These are phyloP conservation scores for Dictyostelium intermedium DNA, from an alignment of 78 protist genomes.

Conservation along the genomic window DNA sequence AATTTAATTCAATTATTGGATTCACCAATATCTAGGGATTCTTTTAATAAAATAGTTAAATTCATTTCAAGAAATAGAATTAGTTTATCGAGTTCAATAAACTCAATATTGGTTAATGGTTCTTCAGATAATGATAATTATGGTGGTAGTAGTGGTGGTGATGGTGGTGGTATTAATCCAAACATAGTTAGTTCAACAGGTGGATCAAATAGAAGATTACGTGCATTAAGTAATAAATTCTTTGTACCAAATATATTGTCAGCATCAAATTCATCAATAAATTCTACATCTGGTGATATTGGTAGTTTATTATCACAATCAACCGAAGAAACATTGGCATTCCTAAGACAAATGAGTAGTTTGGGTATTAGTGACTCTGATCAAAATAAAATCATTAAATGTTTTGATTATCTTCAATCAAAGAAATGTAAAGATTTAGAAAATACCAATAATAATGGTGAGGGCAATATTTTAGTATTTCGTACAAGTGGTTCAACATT, in stretches of 20 bases:
- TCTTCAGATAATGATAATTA: neutral
- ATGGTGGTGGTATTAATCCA: neutral
- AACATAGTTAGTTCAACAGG: neutral
- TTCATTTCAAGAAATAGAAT: neutral
- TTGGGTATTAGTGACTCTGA: constrained; percentile 16
- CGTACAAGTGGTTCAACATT: neutral
- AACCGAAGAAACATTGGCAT: neutral
- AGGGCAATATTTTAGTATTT: neutral
- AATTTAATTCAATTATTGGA: constrained; percentile 41
- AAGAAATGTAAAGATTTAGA: constrained; percentile 50
- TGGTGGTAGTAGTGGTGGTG: neutral
- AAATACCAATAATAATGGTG: neutral
- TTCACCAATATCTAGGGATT: constrained; percentile 57
- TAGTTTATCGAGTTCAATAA: neutral
- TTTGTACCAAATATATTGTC: neutral
- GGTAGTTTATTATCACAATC: neutral
- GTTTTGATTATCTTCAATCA: constrained; percentile 25
- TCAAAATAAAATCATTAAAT: constrained; percentile 40
- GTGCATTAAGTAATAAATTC: constrained; percentile 11
- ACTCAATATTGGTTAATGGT: neutral
- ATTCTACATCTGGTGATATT: neutral
- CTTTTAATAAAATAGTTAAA: constrained; percentile 48
- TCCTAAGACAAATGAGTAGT: neutral
- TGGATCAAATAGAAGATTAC: constrained; percentile 17
- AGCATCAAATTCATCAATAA: neutral